Conservation (phyloP, 768 basidiomycete genomes). For the Agaricus bisporus region DNA sequence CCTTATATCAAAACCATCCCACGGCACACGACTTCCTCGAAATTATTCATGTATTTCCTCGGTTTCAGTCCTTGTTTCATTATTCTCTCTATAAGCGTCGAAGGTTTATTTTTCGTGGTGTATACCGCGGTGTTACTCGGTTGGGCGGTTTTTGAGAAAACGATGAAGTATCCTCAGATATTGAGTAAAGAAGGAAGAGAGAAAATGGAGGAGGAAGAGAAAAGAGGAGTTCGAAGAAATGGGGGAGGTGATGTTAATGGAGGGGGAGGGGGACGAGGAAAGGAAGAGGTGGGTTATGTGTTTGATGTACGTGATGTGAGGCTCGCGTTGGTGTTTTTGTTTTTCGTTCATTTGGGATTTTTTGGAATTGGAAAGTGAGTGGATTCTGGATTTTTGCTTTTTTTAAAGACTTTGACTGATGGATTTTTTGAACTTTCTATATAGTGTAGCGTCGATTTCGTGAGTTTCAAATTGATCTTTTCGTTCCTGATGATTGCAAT, state of each 20-base stretch:
- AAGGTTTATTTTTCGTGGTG: slow-evolving; percentile 73
- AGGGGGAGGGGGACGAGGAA: not conserved
- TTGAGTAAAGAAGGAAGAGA: not conserved
- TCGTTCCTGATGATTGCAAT: not conserved
- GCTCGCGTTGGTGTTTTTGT: slow-evolving; percentile 76
- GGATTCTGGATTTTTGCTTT: not conserved
- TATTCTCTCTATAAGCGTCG: slow-evolving; percentile 75
- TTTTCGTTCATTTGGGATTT: slow-evolving; percentile 83
- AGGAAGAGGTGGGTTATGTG: slow-evolving; percentile 22
- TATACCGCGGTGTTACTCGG: slow-evolving; percentile 55
- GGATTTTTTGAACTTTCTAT: not conserved
- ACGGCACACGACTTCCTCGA: slow-evolving; percentile 37
- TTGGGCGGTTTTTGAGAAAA: slow-evolving; percentile 46
- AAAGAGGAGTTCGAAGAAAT: not conserved
- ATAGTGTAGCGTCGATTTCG: slow-evolving; percentile 80
- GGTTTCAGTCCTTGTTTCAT: slow-evolving; percentile 73
- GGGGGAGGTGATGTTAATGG: too few species aligned
- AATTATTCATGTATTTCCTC: slow-evolving; percentile 58
- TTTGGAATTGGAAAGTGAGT: slow-evolving; percentile 82
- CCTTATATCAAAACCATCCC: slow-evolving; percentile 37
- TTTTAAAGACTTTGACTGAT: not conserved
- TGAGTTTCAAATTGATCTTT: slow-evolving; percentile 29
- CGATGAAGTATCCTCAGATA: not conserved
- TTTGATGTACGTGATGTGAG: slow-evolving; percentile 60
- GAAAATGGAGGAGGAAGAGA: not conserved